Base-by-base conservation (phyloP, 2,329 filamentous ascomycete species). In the Colletotrichum tanaceti region DNA sequence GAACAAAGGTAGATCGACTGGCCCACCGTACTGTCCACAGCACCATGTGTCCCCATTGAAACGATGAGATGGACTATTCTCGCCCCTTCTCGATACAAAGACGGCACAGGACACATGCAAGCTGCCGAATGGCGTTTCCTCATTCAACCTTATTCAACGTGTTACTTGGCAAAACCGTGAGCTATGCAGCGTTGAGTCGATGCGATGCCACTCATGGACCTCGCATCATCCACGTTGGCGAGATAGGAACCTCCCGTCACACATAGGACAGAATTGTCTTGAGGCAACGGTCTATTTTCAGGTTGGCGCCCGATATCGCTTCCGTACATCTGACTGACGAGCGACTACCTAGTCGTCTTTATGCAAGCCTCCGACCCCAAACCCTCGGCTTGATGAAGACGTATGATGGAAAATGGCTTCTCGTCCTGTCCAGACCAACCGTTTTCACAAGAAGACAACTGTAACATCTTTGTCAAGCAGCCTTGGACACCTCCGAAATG, bases 221-320 rank as follows among this genome's bases (percentile, higher is more conserved):
- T 49, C 49, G 55, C 49, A 22, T 65, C 63, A 61, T 49, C 49
- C 22, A 61, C 14, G 9, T 58, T 5, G 22, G 28, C 39, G 9
- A 20, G 11, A 49, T 39, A 24, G 38, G 35, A 20, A 6, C 58
- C 44, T 38, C 35, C 16, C 2, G 38, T 57, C 58, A 32, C 22
- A 63, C 59, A 49, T 44, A 43, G 44, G 52, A 50, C 20, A 35
- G 18, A n/a, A 50, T 46, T 35, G 7, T 24, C 24, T 20, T 28
- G 28, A 57, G 52, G 58, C 43, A 57, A n/a, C 43, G 13, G 58
- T n/a, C 9, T 55, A 38, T 24, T 49, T 18, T 38, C 11, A 50
- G 16, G 32, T 4, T 3, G 39, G 18, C 22, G n/a, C 44, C 6
- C n/a, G 5, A 11, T 4, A 13, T 18, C 14, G 3, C 28, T 24